These are phyloP conservation scores for Trichoderma orchidacearum DNA, from an alignment of 495 filamentous ascomycete species.

Conservation along the genomic window DNA sequence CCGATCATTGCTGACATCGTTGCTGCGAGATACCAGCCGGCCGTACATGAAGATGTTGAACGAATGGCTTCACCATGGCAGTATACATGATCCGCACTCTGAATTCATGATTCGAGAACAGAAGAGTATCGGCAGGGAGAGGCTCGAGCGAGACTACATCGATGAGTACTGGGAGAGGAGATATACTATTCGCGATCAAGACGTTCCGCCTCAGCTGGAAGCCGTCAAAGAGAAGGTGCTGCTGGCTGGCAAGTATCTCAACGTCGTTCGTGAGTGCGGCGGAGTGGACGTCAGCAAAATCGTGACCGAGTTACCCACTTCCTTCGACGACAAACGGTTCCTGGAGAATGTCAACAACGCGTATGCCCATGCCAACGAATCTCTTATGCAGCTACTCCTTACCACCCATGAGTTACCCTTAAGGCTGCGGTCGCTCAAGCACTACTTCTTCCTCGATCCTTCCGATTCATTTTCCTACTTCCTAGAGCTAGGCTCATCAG, in stretches of 20 bases:
- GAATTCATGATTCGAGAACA: conserved; percentile 95
- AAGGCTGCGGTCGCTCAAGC: conserved; percentile 78
- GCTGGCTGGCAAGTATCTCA: conserved; percentile 92
- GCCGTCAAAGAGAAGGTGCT: conserved; percentile 87
- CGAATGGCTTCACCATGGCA: conserved; percentile 94
- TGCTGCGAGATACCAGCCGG: conserved; percentile 76
- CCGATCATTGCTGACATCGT: conserved; percentile 57
- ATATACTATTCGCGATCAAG: conserved; percentile 83
- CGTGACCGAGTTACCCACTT: conserved; percentile 75
- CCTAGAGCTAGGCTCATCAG: conserved; percentile 75
- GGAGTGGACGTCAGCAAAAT: conserved; percentile 89
- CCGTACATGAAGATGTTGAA: conserved; percentile 98
- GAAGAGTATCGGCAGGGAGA: conserved; percentile 83
- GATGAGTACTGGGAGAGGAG: conserved; percentile 99
- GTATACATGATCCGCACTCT: conserved; percentile 83
- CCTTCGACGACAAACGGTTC: conserved; percentile 81
- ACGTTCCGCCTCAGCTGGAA: conserved; percentile 86
- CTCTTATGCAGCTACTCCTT: conserved; percentile 77
- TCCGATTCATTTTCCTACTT: conserved; percentile 98
- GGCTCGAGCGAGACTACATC: conserved; percentile 89
- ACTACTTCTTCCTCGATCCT: conserved; percentile 97
- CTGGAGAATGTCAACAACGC: conserved; percentile 90
- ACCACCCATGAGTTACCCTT: conserved; percentile 85
- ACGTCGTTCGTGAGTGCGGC: conserved; percentile 92
- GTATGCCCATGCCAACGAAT: conserved; percentile 90